These are phyloP conservation scores for Mallotus nudiflorus DNA, from an alignment of 345 rosid genomes.

Conservation along the genomic window DNA sequence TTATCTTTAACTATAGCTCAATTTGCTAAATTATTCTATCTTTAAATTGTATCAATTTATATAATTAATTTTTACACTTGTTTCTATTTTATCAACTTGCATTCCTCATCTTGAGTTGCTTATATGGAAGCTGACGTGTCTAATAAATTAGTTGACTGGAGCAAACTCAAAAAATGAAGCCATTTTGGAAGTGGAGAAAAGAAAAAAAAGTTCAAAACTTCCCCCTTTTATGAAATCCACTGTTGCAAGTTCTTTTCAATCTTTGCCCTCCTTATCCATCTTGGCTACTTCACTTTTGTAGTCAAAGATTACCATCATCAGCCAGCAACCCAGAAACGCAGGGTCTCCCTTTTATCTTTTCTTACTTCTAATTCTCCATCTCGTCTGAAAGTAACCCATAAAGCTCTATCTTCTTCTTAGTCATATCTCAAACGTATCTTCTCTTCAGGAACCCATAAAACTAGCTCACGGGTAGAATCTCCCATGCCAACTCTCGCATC, in stretches of 20 bases:
- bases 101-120: too few relatives aligned
- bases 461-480: slow-evolving; percentile 36
- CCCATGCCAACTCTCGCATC: slow-evolving; percentile 40
- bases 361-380: slow-evolving; percentile 12
- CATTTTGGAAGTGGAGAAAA: too few relatives aligned
- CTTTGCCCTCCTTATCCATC: slow-evolving; percentile 48
- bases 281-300: slow-evolving; percentile 62
- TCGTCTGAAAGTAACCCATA: slow-evolving; percentile 31
- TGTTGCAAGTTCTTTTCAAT: slow-evolving; percentile 51
- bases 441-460: slow-evolving; percentile 37
- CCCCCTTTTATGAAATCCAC: too few relatives aligned
- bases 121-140: too few relatives aligned
- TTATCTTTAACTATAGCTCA: too few relatives aligned
- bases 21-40: too few relatives aligned
- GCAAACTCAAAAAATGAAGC: too few relatives aligned
- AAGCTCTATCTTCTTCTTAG: slow-evolving; percentile 64
- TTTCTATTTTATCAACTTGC: too few relatives aligned
- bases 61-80: too few relatives aligned
- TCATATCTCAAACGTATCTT: slow-evolving; percentile 53
- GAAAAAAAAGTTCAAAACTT: too few relatives aligned
- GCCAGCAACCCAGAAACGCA: slow-evolving; percentile 37
- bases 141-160: too few relatives aligned
- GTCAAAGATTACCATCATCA: slow-evolving; percentile 13
- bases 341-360: slow-evolving; percentile 22
- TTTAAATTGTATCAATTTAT: too few relatives aligned